Percentiles rank a stretch among this genome's conserved stretches.
phyloP scores from a whole-genome alignment of 345 rosid genomes.

The Balakata baccata region DNA sequence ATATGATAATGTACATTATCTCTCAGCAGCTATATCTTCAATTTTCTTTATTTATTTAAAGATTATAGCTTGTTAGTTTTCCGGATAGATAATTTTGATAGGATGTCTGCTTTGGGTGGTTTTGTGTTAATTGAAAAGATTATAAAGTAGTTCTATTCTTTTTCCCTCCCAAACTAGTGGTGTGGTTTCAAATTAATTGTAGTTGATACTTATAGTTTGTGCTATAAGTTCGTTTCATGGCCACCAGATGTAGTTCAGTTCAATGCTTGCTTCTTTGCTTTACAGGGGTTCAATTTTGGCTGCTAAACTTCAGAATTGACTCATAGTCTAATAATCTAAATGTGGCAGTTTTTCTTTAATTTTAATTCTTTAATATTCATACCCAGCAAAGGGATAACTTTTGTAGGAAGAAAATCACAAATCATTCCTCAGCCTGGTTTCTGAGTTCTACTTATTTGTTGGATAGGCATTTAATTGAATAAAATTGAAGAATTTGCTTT shows the following conservation, averaged over 20 bases:
- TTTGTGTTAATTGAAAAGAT: background rate
- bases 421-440: background rate
- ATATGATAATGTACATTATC: background rate
- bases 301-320: background rate
- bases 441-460: background rate
- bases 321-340: too few relatives aligned
- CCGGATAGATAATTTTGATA: background rate
- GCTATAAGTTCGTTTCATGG: slow-evolving; percentile 1
- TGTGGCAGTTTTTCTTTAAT: background rate
- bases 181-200: background rate
- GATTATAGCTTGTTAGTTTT: background rate
- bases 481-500: slow-evolving; percentile 5
- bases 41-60: background rate
- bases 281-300: background rate
- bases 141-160: background rate
- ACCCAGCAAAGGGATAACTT: background rate
- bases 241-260: background rate
- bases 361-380: background rate
- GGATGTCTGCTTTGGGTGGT: background rate
- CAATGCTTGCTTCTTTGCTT: background rate
- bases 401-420: background rate
- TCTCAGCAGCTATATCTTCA: background rate
- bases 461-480: background rate
- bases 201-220: slow-evolving; percentile 6
- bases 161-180: background rate